Conservation (phyloP, 176 grass and related monocot genomes). For the Oryza glaberrima region DNA sequence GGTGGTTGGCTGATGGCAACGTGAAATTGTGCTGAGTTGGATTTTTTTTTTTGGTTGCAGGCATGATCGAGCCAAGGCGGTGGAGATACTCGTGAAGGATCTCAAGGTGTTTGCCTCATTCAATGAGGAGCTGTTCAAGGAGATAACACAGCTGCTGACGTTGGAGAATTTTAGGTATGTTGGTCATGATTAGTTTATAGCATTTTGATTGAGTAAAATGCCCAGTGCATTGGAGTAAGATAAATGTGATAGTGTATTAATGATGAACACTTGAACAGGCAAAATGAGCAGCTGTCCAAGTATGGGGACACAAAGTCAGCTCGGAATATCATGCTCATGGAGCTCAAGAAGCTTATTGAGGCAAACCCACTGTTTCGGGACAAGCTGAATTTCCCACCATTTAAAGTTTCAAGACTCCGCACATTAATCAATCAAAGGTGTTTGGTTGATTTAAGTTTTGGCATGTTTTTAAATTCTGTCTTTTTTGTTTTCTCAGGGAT, state of each 20-base stretch:
- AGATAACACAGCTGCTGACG: constrained; percentile 97
- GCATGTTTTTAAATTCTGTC: constrained; percentile 11
- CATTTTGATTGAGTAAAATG: constrained; percentile 34
- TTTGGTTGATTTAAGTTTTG: constrained; percentile 26
- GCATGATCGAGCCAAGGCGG: constrained; percentile 94
- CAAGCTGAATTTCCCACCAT: constrained; percentile 93
- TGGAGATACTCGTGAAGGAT: constrained; percentile 99
- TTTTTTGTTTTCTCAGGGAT: neutral
- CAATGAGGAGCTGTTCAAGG: constrained; percentile 99
- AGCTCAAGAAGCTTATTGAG: constrained; percentile 98
- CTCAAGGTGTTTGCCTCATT: constrained; percentile 99
- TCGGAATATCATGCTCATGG: constrained; percentile 97
- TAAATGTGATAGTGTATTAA: constrained; percentile 15
- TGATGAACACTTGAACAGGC: constrained; percentile 59
- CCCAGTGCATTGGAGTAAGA: neutral
- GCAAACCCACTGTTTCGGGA: constrained; percentile 95
- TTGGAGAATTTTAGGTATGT: constrained; percentile 94
- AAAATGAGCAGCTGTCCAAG: constrained; percentile 99
- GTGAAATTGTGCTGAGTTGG: constrained; percentile 18
- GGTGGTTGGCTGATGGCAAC: neutral
- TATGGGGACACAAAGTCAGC: constrained; percentile 99
- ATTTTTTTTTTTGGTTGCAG: constrained; percentile 44
- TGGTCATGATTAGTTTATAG: neutral
- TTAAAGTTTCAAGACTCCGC: constrained; percentile 92
- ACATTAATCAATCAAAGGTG: constrained; percentile 99